Conservation (phyloP, 345 rosid species). For the Heritiera fomes region DNA sequence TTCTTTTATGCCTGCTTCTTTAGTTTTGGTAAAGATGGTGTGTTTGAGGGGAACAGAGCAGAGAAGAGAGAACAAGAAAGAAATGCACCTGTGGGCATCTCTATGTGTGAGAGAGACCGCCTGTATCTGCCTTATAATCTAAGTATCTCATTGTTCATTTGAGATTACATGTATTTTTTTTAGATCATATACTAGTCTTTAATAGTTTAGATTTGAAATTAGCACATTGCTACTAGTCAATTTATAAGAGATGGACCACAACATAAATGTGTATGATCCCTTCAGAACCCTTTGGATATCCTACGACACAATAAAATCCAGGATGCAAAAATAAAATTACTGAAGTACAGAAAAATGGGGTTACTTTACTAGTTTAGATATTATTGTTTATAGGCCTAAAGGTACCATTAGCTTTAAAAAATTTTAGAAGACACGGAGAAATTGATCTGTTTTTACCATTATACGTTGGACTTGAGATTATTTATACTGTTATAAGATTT, state of each 20-base stretch:
- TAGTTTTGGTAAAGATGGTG: background rate
- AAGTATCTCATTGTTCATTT: background rate
- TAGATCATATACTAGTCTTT: background rate
- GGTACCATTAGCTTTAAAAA: constrained; percentile 1
- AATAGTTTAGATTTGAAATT: background rate
- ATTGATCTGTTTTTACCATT: background rate
- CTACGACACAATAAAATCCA: background rate
- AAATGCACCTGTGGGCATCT: background rate
- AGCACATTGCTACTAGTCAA: background rate
- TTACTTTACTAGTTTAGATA: background rate
- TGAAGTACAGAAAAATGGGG: background rate
- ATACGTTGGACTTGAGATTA: background rate
- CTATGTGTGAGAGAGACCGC: background rate
- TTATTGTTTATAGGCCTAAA: background rate
- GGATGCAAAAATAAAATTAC: background rate
- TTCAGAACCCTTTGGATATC: background rate
- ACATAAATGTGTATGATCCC: background rate
- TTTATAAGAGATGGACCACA: background rate
- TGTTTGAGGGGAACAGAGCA: background rate
- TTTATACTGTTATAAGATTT: background rate
- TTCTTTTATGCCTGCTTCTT: background rate
- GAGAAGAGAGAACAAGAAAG: background rate
- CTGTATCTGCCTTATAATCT: background rate
- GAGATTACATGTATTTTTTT: background rate
- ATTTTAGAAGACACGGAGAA: background rate